Conservation (phyloP, 139 green algal genomes). For the Closterium sp. region DNA sequence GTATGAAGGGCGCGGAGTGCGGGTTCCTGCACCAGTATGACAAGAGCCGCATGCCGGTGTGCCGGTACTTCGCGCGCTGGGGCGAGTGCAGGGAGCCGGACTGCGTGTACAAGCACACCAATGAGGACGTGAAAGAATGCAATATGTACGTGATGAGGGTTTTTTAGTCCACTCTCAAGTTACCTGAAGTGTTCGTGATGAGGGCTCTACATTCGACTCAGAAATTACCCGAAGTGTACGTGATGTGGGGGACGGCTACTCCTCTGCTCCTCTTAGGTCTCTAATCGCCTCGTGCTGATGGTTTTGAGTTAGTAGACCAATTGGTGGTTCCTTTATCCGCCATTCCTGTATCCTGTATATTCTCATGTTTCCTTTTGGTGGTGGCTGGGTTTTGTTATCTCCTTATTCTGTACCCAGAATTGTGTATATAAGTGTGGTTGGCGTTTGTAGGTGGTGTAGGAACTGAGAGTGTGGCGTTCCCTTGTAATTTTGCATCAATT, state of each 20-base stretch:
- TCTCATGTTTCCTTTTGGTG: too few relatives aligned
- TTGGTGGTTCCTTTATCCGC: too few relatives aligned
- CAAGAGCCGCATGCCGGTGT: constrained; percentile 80
- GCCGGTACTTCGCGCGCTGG: constrained; percentile 69
- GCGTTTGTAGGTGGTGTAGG: not conserved
- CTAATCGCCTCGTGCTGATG: too few relatives aligned
- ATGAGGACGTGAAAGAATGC: constrained; percentile 96
- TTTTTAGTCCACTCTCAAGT: too few relatives aligned
- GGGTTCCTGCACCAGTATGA: constrained; percentile 96
- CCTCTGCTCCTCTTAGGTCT: too few relatives aligned
- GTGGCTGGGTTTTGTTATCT: too few relatives aligned
- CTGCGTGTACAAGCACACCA: constrained; percentile 92
- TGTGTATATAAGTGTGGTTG: not conserved
- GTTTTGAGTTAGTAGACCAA: not conserved
- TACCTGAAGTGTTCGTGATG: too few relatives aligned
- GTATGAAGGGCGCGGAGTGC: constrained; percentile 94
- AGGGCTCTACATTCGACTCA: too few relatives aligned
- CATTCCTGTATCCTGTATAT: too few relatives aligned
- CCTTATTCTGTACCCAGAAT: too few relatives aligned
- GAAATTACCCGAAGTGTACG: too few relatives aligned
- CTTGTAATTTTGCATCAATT: not conserved
- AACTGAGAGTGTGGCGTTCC: not conserved
- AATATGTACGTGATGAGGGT: constrained; percentile 83
- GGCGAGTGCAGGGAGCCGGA: constrained; percentile 89
- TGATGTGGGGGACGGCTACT: too few relatives aligned